Percentiles rank a stretch among this genome's conserved stretches.
Evolutionary conservation across 768 basidiomycete species (phyloP).

Genomic region (Leccinellum rugosiceps): DNA sequence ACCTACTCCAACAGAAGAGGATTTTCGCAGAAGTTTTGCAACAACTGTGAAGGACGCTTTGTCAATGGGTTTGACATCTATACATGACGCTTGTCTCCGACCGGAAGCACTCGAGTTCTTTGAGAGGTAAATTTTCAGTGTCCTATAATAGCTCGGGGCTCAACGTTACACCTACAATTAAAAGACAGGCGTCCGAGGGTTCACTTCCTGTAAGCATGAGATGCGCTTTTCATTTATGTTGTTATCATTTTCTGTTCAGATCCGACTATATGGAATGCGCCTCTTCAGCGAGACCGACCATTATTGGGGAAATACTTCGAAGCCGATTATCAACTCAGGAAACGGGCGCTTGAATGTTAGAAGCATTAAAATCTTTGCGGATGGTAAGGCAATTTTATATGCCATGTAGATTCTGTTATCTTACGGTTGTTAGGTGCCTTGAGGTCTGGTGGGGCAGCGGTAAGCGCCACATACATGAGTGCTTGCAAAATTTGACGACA

Average conservation of each 20-base stretch:
- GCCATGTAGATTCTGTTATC: background rate
- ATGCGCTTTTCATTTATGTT: slow-evolving; percentile 3
- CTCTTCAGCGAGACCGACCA: slow-evolving; percentile 61
- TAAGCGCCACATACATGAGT: slow-evolving; percentile 31
- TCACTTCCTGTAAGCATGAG: slow-evolving; percentile 54
- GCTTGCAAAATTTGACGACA: background rate
- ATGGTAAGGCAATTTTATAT: slow-evolving; percentile 28
- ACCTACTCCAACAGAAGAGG: slow-evolving; percentile 60
- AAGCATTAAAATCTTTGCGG: slow-evolving; percentile 78
- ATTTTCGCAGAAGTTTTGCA: slow-evolving; percentile 59
- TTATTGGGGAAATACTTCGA: slow-evolving; percentile 71
- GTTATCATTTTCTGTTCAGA: slow-evolving; percentile 36
- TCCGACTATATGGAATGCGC: slow-evolving; percentile 77
- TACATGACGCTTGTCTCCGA: background rate
- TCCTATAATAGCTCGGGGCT: background rate
- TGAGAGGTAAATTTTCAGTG: background rate
- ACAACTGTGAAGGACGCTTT: slow-evolving; percentile 35
- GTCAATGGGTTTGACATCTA: background rate
- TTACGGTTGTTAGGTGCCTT: slow-evolving; percentile 59
- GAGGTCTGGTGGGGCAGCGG: slow-evolving; percentile 87
- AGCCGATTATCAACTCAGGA: slow-evolving; percentile 52
- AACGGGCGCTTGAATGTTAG: slow-evolving; percentile 67
- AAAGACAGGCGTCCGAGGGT: slow-evolving; percentile 58
- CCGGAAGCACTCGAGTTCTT: background rate
- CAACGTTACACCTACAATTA: slow-evolving; percentile 30